These are phyloP conservation scores for Grosmannia penicillata DNA, from an alignment of 2,329 filamentous ascomycete species.

Conservation along the genomic window DNA sequence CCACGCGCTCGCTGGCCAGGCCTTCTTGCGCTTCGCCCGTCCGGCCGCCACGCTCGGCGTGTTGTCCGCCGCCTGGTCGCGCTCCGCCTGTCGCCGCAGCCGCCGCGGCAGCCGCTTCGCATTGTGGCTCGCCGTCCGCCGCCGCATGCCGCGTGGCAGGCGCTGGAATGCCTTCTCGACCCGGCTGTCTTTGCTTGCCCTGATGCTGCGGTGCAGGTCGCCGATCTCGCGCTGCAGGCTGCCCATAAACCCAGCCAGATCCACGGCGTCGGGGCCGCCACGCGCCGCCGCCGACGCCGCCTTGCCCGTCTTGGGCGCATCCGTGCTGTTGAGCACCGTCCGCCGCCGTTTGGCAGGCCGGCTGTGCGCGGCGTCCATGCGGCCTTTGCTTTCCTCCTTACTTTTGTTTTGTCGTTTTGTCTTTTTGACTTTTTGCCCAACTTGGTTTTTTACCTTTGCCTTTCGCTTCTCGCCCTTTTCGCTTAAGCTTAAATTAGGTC, in stretches of 20 bases:
- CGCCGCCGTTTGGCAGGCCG: constrained; percentile 1
- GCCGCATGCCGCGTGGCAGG: constrained; percentile 69
- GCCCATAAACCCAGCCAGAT: constrained; percentile 71
- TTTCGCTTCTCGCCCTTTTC: no score
- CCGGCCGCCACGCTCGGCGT: constrained; percentile 62
- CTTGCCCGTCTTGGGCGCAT: not conserved
- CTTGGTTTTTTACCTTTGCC: no score
- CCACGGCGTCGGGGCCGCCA: constrained; percentile 55
- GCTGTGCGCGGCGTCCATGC: no score
- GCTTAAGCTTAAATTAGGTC: no score
- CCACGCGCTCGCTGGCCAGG: constrained; percentile 7
- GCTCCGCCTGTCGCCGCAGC: constrained; percentile 51
- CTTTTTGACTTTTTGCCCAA: no score
- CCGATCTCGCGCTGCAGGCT: constrained; percentile 82
- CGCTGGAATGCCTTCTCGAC: constrained; percentile 59
- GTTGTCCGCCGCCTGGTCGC: constrained; percentile 77
- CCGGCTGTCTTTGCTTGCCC: constrained; percentile 43
- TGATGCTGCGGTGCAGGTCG: constrained; percentile 72
- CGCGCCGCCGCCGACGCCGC: not conserved
- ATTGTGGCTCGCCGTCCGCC: constrained; percentile 90
- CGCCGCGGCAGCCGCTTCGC: constrained; percentile 74
- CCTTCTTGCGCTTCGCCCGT: constrained; percentile 39
- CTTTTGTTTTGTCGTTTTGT: no score
- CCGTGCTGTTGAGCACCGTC: not conserved
- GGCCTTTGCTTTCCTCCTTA: not conserved